A percentile compares a stretch with the other conserved stretches of the same genome.
phyloP scores from a whole-genome alignment of 441 rosid genomes.

The Populus hybrid region DNA sequence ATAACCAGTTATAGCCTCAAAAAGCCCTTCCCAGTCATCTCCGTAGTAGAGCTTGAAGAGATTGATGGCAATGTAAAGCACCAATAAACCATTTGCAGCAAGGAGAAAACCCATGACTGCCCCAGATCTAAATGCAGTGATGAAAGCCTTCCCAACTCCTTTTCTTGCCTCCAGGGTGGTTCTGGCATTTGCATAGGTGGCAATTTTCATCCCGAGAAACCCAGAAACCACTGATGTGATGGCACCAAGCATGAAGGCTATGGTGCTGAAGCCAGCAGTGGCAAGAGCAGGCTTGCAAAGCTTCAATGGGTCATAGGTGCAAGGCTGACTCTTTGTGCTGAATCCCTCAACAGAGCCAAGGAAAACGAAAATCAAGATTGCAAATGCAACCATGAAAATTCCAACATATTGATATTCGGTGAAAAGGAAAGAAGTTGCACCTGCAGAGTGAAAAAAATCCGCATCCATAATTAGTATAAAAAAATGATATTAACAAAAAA shows the following conservation, averaged over 20 bases:
- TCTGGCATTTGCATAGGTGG: slow-evolving; percentile 97
- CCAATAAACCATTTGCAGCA: slow-evolving; percentile 92
- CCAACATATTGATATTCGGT: slow-evolving; percentile 86
- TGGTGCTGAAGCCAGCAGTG: slow-evolving; percentile 80
- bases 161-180: slow-evolving; percentile 89
- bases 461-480: slow-evolving; percentile 19
- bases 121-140: slow-evolving; percentile 81
- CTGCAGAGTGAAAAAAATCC: slow-evolving; percentile 31
- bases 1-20: slow-evolving; percentile 89
- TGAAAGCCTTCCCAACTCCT: slow-evolving; percentile 94
- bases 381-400: slow-evolving; percentile 79
- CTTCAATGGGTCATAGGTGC: slow-evolving; percentile 61
- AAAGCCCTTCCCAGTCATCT: slow-evolving; percentile 81
- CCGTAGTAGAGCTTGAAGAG: slow-evolving; percentile 82
- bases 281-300: slow-evolving; percentile 91
- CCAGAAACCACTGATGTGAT: slow-evolving; percentile 85
- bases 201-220: slow-evolving; percentile 95
- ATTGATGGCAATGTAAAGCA: slow-evolving; percentile 73
- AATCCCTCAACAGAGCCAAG: slow-evolving; percentile 93
- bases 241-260: slow-evolving; percentile 82
- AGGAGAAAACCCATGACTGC: slow-evolving; percentile 99
- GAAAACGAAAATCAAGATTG: slow-evolving; percentile 76
- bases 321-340: slow-evolving; percentile 72
- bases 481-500: background rate
- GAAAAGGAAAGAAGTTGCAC: slow-evolving; percentile 85